Percentiles rank a stretch among this genome's conserved stretches.
These are phyloP conservation scores for Ogataea salicorniae DNA, from an alignment of 805 yeast genomes.

Conservation along the genomic window DNA sequence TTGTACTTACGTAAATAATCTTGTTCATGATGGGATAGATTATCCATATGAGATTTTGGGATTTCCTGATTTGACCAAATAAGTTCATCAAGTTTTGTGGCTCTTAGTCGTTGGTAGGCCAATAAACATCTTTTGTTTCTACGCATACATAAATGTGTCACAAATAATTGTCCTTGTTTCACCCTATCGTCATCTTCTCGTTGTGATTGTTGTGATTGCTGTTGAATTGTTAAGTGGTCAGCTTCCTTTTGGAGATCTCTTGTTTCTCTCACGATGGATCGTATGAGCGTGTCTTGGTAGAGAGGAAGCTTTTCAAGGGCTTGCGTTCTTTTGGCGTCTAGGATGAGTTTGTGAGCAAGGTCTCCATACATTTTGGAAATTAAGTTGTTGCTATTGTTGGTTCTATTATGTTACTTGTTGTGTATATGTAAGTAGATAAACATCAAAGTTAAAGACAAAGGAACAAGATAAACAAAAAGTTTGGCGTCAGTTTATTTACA, in stretches of 20 bases:
- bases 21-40: slow-evolving; percentile 71
- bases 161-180: slow-evolving; percentile 60
- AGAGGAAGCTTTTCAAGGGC: slow-evolving; percentile 60
- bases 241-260: slow-evolving; percentile 55
- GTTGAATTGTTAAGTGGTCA: slow-evolving; percentile 35
- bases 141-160: slow-evolving; percentile 70
- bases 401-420: not conserved
- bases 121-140: slow-evolving; percentile 85
- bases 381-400: too few relatives aligned
- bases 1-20: slow-evolving; percentile 70
- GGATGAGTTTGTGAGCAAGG: slow-evolving; percentile 70
- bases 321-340: slow-evolving; percentile 78
- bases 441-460: too few relatives aligned
- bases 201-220: slow-evolving; percentile 20
- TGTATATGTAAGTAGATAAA: too few relatives aligned
- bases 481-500: too few relatives aligned
- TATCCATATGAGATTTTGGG: slow-evolving; percentile 35
- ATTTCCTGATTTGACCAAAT: slow-evolving; percentile 69
- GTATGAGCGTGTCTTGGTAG: slow-evolving; percentile 67
- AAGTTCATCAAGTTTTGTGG: slow-evolving; percentile 58
- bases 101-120: slow-evolving; percentile 74
- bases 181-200: slow-evolving; percentile 34
- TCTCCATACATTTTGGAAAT: slow-evolving; percentile 74
- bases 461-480: too few relatives aligned
- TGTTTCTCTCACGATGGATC: slow-evolving; percentile 67